These are phyloP conservation scores for Haplosporangium gracile DNA, from an alignment of 192 early-diverging fungal genomes.

Conservation along the genomic window DNA sequence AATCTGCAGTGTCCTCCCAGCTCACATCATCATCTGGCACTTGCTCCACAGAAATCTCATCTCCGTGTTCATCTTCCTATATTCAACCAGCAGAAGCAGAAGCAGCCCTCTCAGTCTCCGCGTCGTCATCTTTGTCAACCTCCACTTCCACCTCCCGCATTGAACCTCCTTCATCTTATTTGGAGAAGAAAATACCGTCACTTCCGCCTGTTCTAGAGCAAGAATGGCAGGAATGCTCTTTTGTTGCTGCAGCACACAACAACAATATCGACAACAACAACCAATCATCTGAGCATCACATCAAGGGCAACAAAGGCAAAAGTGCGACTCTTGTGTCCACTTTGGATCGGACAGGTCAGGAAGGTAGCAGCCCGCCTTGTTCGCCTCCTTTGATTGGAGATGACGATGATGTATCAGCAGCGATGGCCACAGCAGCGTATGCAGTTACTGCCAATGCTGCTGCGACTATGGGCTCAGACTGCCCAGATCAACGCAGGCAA, in stretches of 20 bases:
- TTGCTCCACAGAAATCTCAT: constrained; percentile 18
- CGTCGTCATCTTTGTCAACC: neutral
- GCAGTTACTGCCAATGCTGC: neutral
- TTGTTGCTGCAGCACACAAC: neutral
- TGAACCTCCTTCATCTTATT: constrained; percentile 6
- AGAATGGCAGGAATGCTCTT: constrained; percentile 20
- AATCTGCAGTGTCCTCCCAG: neutral
- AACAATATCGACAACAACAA: constrained; percentile 8
- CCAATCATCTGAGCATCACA: constrained; percentile 23
- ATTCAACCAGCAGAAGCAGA: too few species aligned
- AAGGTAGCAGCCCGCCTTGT: neutral
- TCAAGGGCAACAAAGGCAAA: neutral
- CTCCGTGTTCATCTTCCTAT: constrained; percentile 6
- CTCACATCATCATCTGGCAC: neutral
- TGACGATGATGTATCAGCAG: too few species aligned
- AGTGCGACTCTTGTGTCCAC: constrained; percentile 9
- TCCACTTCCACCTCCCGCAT: neutral
- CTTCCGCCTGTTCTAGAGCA: neutral
- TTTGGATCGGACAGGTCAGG: neutral
- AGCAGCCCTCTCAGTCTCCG: neutral
- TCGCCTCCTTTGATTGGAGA: neutral
- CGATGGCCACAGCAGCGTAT: neutral
- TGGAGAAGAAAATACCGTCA: constrained; percentile 3
- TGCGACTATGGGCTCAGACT: neutral
- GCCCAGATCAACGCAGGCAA: neutral